Evolutionary conservation across 2,329 filamentous ascomycete genomes (phyloP), one percentile per base, ranked within the genome.

Genomic region (Metarhizium humberi): DNA sequence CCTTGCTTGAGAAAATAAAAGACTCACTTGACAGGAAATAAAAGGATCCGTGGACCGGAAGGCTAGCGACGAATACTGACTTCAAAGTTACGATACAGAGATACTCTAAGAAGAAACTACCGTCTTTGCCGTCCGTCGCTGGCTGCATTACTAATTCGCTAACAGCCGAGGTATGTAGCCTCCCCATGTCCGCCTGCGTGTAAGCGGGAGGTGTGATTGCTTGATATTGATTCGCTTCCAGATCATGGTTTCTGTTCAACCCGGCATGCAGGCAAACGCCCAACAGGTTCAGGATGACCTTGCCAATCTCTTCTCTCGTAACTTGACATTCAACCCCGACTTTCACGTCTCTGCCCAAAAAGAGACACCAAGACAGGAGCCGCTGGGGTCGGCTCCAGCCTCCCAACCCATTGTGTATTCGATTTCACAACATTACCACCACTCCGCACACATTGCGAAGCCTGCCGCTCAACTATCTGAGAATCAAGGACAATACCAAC

Each of bases 401-500:
- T 16, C 64, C 48, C 70, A 72, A 55, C 74, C 71, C 50, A 85
- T 89, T 59, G 76, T 80, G 59, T 95, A 94, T 73, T 85, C 80
- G 56, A 82, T 88, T 62, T 88, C 88, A 10, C 86, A 89, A 65
- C 90, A 95, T 69, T 95, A 95, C 69, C 86, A 87, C 60, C 90
- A 92, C 66, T 90, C 89, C 8, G 76, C 86, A 48, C 89, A 95
- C 67, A 67, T 64, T 34, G 58, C 61, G 20, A 74, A 76, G 54
- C 68, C 71, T 20, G 58, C 67, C 49, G 63, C 59, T 57, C 66
- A 60, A 57, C 64, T 65, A 49, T 32, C 40, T 45, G 63, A 69
- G 45, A 60, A 63, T 5, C 56, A 61, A 25, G 60, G 58, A 55
- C 66, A 62, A 45, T 66, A 68, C 56, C 70, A 75, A 32, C 64